Percentiles rank a stretch among this genome's conserved stretches.
Evolutionary conservation across 768 basidiomycete species (phyloP).

Genomic region (Termitomyces sp.): DNA sequence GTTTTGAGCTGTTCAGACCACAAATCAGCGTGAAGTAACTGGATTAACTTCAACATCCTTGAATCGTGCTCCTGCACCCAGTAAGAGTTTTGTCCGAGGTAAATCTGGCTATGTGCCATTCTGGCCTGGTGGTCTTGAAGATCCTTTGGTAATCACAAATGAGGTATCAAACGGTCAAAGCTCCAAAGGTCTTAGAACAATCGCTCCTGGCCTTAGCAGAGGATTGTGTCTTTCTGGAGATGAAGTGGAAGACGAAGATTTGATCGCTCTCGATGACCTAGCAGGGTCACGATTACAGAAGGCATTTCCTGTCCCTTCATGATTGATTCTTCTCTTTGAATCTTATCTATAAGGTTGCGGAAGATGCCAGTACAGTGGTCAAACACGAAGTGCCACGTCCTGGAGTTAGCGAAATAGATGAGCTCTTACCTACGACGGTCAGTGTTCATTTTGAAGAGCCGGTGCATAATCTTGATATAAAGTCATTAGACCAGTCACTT

Average conservation of each 20-base stretch:
- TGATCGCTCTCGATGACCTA: slow-evolving; percentile 27
- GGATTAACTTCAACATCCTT: slow-evolving; percentile 84
- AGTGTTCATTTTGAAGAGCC: slow-evolving; percentile 1
- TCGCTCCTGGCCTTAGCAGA: slow-evolving; percentile 80
- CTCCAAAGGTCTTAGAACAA: slow-evolving; percentile 50
- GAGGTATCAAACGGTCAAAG: slow-evolving; percentile 23
- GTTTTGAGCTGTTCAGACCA: slow-evolving; percentile 33
- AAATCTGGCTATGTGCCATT: slow-evolving; percentile 94
- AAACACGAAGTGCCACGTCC: slow-evolving; percentile 8
- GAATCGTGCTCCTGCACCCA: slow-evolving; percentile 76
- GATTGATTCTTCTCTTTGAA: background rate
- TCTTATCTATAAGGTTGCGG: background rate
- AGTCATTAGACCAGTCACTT: slow-evolving; percentile 48
- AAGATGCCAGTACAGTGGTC: slow-evolving; percentile 12
- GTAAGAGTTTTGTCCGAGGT: slow-evolving; percentile 83
- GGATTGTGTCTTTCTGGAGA: slow-evolving; percentile 68
- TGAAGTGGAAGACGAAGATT: slow-evolving; percentile 36
- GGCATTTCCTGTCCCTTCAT: slow-evolving; percentile 11
- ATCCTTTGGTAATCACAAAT: slow-evolving; percentile 35
- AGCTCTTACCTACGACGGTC: slow-evolving; percentile 65
- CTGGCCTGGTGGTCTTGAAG: slow-evolving; percentile 88
- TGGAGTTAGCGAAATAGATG: slow-evolving; percentile 57
- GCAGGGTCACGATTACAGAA: background rate
- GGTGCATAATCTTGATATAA: slow-evolving; percentile 2
- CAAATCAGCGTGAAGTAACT: slow-evolving; percentile 49